phyloP scores from a whole-genome alignment of 2,329 filamentous ascomycete genomes.

The Raffaelea deltoideospora region DNA sequence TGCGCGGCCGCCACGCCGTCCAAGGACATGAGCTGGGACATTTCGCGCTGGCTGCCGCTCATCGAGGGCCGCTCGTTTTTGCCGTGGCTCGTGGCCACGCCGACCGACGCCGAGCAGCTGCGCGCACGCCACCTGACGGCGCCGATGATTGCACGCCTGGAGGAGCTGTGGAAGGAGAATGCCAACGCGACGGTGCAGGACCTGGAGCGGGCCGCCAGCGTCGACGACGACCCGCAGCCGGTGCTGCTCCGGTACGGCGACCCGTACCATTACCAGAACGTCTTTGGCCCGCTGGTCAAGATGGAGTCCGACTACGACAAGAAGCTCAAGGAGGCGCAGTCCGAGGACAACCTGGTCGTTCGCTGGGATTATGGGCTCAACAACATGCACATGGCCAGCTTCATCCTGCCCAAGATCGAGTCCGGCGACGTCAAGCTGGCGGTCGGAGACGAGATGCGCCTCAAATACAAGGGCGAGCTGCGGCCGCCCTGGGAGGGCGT shows the following conservation, averaged over 20 bases:
- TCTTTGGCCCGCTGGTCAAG: conserved; percentile 94
- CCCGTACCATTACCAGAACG: conserved; percentile 96
- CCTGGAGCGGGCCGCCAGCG: conserved; percentile 76
- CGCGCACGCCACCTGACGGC: conserved; percentile 85
- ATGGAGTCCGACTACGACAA: conserved; percentile 99
- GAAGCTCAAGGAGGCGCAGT: conserved; percentile 96
- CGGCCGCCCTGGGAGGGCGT: conserved; percentile 92
- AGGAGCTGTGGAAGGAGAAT: conserved; percentile 98
- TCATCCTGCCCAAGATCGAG: conserved; percentile 91
- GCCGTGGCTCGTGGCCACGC: conserved; percentile 78
- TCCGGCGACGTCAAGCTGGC: conserved; percentile 95
- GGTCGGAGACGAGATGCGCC: conserved; percentile 94
- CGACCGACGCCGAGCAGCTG: conserved; percentile 88
- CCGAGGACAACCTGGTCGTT: conserved; percentile 86
- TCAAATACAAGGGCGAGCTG: conserved; percentile 91
- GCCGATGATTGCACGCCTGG: conserved; percentile 87
- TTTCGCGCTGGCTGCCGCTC: conserved; percentile 89
- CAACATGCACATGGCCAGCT: conserved; percentile 92
- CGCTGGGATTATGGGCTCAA: conserved; percentile 93
- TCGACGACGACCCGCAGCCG: conserved; percentile 89
- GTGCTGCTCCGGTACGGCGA: conserved; percentile 92
- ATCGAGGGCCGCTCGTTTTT: conserved; percentile 95
- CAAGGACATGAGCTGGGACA: conserved; percentile 99
- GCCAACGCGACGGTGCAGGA: conserved; percentile 76
- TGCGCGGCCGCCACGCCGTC: conserved; percentile 89